A percentile compares a stretch with the other conserved stretches of the same genome.
phyloP scores from a whole-genome alignment of 495 filamentous ascomycete species.

The Bathelium albidoporum region DNA sequence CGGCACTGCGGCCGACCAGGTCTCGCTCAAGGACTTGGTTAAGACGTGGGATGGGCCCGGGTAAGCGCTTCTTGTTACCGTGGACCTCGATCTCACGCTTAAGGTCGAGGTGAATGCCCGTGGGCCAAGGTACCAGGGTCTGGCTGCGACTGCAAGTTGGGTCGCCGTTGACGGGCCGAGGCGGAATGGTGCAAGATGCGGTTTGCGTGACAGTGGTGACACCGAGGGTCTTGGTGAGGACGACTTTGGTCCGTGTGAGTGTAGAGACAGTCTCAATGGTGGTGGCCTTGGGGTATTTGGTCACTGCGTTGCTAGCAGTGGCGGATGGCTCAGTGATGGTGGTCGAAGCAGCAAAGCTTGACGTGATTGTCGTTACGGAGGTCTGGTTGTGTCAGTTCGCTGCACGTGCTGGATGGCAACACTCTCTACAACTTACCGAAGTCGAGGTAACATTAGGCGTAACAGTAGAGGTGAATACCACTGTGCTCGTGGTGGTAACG shows the following conservation, averaged over 20 bases:
- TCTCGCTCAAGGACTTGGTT: not conserved
- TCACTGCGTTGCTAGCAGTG: not conserved
- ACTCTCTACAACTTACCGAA: not conserved
- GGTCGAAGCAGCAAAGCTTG: not conserved
- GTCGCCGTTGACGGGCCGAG: not conserved
- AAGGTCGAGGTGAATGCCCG: not conserved
- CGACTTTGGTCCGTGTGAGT: not conserved
- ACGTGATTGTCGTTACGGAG: conserved; percentile 1
- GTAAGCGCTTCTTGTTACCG: not conserved
- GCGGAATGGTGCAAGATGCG: conserved; percentile 5
- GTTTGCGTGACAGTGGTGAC: conserved; percentile 2
- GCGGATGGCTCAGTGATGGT: not conserved
- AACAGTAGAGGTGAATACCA: conserved; percentile 5
- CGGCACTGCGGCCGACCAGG: conserved; percentile 3
- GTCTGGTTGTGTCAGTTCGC: not conserved
- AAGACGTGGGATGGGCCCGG: not conserved
- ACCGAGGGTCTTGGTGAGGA: not conserved
- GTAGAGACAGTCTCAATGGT: not conserved
- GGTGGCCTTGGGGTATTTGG: not conserved
- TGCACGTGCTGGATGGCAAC: not conserved
- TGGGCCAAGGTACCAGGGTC: conserved; percentile 3
- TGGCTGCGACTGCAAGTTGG: conserved; percentile 4
- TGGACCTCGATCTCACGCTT: not conserved
- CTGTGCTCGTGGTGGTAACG: conserved; percentile 7
- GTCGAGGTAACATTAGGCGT: conserved; percentile 5